Base-by-base conservation (phyloP, 371 early-diverging fungal genomes). In the Apophysomyces variabilis region DNA sequence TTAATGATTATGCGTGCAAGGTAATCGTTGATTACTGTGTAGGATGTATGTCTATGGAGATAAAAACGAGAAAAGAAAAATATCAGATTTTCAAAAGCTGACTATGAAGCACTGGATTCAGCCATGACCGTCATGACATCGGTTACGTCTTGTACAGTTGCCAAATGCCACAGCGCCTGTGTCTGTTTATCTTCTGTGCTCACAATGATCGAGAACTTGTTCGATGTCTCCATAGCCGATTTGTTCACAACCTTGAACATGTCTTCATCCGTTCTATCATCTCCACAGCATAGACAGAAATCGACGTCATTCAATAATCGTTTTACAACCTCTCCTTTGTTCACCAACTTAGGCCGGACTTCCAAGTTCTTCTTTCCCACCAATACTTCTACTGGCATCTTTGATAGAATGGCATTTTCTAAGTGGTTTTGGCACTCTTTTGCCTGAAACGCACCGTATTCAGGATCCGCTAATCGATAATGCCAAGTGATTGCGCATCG, bases 311-410 rank as follows among this genome's bases (percentile, higher is more conserved):
- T 72, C 32, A 92, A 60, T 38, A 98, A 76, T 7, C 93, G 87
- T 69, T 95, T 95, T 64, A 98, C 92, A 65, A 97, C 95, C 72
- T 97, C 96, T 12, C 99, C 99, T 82, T 92, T 93, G 76, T 91
- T 96, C 65, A 92, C 84, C 6, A 79, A 70, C 4, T 83, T 84
- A 4, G 95, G 95, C 0, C 94, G 85, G 13, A 97, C 97, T 75
- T 99, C 97, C 1, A 99, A 82, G 60, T 95, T 96, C 85, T 98
- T 99, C 74, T 98, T 97, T 54, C 99, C 98, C 1, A 96, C 87
- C 61, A 99, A 67, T 26, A 98, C 91, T 75, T 98, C 98, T 4
- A 99, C 91, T 0, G 97, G 96, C 12, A 94, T 80, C 75, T 95
- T 96, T 37, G 94, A 92, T 32, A 94, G 77, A 12, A 96, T 86